Evolutionary conservation across 108 stramenopile species (phyloP).

Genomic region (Cyclotella sp.): DNA sequence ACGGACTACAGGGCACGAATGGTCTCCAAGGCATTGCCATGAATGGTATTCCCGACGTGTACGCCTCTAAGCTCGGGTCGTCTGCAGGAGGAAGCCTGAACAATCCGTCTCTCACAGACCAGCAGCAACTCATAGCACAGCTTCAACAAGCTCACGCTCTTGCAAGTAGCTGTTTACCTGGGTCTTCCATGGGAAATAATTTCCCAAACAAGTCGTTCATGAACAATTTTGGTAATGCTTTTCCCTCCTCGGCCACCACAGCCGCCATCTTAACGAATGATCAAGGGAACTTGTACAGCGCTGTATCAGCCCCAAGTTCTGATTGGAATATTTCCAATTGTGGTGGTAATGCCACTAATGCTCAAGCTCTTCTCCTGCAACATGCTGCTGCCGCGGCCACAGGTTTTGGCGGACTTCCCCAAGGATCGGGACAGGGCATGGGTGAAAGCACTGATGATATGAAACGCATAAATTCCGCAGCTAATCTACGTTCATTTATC

Average conservation of each 20-base stretch:
- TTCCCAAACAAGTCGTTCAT: background rate
- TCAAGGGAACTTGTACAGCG: conserved; percentile 35
- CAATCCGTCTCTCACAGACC: conserved; percentile 28
- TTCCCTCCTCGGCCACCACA: background rate
- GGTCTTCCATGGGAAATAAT: conserved; percentile 4
- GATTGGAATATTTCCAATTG: conserved; percentile 2
- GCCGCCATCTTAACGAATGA: conserved; percentile 37
- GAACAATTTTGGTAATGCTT: conserved; percentile 1
- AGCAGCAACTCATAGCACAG: conserved; percentile 43
- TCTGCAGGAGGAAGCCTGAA: conserved; percentile 8
- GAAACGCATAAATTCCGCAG: conserved; percentile 31
- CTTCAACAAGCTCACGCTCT: conserved; percentile 51
- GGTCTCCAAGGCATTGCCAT: conserved; percentile 14
- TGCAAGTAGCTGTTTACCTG: conserved; percentile 11
- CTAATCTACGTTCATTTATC: conserved; percentile 42
- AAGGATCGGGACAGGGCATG: conserved; percentile 3
- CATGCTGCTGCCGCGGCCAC: conserved; percentile 2
- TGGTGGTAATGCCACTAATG: background rate
- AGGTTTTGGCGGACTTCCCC: conserved; percentile 12
- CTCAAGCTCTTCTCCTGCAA: conserved; percentile 25
- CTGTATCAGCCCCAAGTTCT: background rate
- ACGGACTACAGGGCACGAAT: background rate
- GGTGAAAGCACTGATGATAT: conserved; percentile 1
- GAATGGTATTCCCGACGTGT: conserved; percentile 6
- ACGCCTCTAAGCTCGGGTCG: background rate